Conservation (phyloP, 140 eudicot species). For the Bidens hawaiensis region DNA sequence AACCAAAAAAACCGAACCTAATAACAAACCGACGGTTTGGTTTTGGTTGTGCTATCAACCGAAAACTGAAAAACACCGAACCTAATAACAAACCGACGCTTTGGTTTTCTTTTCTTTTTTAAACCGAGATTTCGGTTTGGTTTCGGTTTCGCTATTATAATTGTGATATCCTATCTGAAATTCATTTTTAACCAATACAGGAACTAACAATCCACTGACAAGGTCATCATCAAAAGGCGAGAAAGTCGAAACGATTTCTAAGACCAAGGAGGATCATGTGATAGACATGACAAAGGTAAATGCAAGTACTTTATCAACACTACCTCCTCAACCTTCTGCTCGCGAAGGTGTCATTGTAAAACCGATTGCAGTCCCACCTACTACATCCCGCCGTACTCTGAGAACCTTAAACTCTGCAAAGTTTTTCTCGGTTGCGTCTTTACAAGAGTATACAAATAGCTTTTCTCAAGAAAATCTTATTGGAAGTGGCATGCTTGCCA, state of each 20-base stretch:
- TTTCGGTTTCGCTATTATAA: too few species aligned
- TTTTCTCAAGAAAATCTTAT: conserved; percentile 80
- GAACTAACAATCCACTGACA: conserved; percentile 2
- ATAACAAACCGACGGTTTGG: too few species aligned
- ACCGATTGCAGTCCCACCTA: conserved; percentile 34
- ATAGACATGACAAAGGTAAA: conserved; percentile 31
- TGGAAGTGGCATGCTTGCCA: conserved; percentile 69
- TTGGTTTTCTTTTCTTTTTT: too few species aligned
- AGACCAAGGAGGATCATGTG: conserved; percentile 31
- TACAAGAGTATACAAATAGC: conserved; percentile 76
- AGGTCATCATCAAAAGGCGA: conserved; percentile 16
- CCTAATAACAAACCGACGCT: too few species aligned
- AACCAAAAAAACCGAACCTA: too few species aligned
- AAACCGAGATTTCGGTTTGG: too few species aligned
- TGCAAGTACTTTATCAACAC: conserved; percentile 15
- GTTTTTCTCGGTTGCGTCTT: conserved; percentile 71
- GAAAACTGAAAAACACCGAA: too few species aligned
- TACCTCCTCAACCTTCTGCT: conserved; percentile 34
- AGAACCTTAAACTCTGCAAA: conserved; percentile 45
- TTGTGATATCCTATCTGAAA: too few species aligned
- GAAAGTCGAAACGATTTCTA: conserved; percentile 21
- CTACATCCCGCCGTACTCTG: conserved; percentile 10
- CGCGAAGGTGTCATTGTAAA: conserved; percentile 39
- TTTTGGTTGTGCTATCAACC: too few species aligned
- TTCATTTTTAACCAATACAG: neutral